Base-by-base conservation (phyloP, 2,329 filamentous ascomycete genomes). In the Clarireedia monteithiana region DNA sequence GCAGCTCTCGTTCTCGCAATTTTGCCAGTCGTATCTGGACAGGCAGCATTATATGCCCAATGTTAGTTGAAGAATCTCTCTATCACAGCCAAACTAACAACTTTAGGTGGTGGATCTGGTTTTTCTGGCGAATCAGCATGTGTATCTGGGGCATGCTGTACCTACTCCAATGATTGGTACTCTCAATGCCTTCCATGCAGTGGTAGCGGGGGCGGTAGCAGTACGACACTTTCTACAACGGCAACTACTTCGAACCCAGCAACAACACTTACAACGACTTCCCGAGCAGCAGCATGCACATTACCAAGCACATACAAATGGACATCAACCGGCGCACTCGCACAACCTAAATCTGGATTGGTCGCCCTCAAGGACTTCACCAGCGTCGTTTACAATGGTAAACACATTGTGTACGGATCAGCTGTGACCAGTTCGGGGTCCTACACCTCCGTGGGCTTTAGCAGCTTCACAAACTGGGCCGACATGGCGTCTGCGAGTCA, bases 281-380 rank as follows among this genome's bases (percentile, higher is more conserved):
- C 38, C 20, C 26, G 54, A 23, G 42, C 53, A 51, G 60, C 49
- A 6, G 46, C 59, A 23, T 84, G 81, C 69, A 59, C 65, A 30
- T 76, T 84, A 40, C 81, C 81, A 0, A 76, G 80, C 0, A 75
- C 69, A 9, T 83, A 82, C 68, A 67, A 68, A 46, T 84, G 81
- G 80, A 77, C 74, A 36, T 80, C 78, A 10, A 77, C 74, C 5
- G 73, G 69, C 2, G 59, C 73, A 2, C 71, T 85, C 6, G 78
- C 80, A 1, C 64, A 71, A 4, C 81, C 82, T 0, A 75, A 76
- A 62, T 70, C 70, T 1, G 30, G 30, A 9, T 34, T 34, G 30
- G 10, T 12, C 10, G 30, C 30, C 12, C 30, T 34, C 3, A 34
- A 34, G 14, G 30, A 34, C 30, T 34, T 34, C 9, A 34, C 30